phyloP scores from a whole-genome alignment of 1,139 yeast species.

The Sugiyamaella neomexicana region DNA sequence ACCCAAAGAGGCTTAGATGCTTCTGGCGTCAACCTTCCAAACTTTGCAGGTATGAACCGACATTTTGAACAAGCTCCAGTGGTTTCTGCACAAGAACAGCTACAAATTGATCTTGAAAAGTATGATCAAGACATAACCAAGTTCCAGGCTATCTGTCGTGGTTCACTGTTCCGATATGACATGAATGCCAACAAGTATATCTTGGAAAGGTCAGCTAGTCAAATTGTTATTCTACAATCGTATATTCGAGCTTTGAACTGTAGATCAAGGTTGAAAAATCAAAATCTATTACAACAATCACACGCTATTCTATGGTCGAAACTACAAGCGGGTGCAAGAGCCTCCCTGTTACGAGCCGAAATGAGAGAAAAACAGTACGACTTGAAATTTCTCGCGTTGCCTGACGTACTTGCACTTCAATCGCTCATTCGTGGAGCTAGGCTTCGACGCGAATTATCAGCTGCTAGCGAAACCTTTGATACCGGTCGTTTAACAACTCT shows the following conservation, averaged over 20 bases:
- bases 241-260: slow-evolving; percentile 22
- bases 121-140: slow-evolving; percentile 32
- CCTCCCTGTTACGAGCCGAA: slow-evolving; percentile 17
- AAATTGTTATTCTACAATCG: slow-evolving; percentile 31
- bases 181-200: slow-evolving; percentile 25
- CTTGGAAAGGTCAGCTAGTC: slow-evolving; percentile 21
- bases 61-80: slow-evolving; percentile 37
- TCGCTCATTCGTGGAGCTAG: slow-evolving; percentile 25
- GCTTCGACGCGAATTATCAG: not conserved
- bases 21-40: slow-evolving; percentile 45
- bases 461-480: not conserved
- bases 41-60: slow-evolving; percentile 44
- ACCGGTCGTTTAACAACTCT: not conserved
- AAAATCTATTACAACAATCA: not conserved
- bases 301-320: not conserved
- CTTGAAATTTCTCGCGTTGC: slow-evolving; percentile 24
- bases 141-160: slow-evolving; percentile 44
- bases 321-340: slow-evolving; percentile 20
- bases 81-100: slow-evolving; percentile 35
- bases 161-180: slow-evolving; percentile 26
- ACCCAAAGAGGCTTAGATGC: slow-evolving; percentile 66
- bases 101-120: slow-evolving; percentile 38
- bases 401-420: slow-evolving; percentile 24
- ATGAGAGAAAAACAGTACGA: slow-evolving; percentile 23
- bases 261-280: not conserved